Evolutionary conservation across 2,329 filamentous ascomycete species (phyloP), one percentile per base, ranked within the genome.

Genomic region (Fusarium caatingaense): DNA sequence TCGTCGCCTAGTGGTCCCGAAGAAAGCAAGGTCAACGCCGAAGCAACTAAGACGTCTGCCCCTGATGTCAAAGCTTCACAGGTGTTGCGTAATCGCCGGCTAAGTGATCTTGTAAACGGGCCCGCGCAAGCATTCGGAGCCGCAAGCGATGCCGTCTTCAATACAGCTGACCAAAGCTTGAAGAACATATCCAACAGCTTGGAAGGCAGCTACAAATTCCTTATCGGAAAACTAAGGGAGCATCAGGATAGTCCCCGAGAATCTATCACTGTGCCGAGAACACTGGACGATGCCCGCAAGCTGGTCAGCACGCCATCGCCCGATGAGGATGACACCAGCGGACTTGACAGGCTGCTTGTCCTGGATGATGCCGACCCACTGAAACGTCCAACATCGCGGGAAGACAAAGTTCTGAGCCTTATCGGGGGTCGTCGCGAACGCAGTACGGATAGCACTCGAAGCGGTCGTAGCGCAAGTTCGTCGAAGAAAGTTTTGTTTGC

Each of bases 161-260:
- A 88, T 72, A 94, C 93, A 1, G 96, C 96, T 13, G 96, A 99
- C 76, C 94, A 97, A 78, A 88, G 94, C 2, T 85, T 98, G 69
- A 97, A 98, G 77, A 97, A 91, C 37, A 97, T 99, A 71, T 93
- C 95, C 67, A 94, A 88, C 76, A 97, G 93, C 49, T 84, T 98
- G 6, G 94, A 95, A 64, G 94, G 93, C 75, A 98, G 94, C 77
- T 97, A 98, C 81, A 96, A 94, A 64, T 97, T 98, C 78, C 83
- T 99, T 25, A 89, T 99, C 57, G 95, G 95, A 18, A 93, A 94
- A 72, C 85, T 98, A 21, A 93, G 92, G 66, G 94, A 97, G 78
- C 85, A 89, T 72, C 82, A 88, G 77, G 78, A 85, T 15, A 72
- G 76, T 15, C 76, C 79, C 11, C 76, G 77, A 28, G 78, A 81